phyloP scores from a whole-genome alignment of 257 asterid species.

The Gentiana macrophylla region DNA sequence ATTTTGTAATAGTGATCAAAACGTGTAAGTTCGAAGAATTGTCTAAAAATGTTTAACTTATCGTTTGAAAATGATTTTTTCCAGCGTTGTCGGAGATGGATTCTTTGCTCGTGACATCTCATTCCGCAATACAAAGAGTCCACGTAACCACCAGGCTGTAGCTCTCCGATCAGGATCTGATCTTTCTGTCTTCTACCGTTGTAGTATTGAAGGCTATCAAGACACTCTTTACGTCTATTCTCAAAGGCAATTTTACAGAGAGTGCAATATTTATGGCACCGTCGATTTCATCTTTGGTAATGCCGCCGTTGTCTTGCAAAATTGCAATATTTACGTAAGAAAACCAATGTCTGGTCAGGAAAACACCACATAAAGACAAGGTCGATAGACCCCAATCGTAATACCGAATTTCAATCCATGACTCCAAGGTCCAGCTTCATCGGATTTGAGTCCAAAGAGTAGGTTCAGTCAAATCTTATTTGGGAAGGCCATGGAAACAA shows the following conservation, averaged over 20 bases:
- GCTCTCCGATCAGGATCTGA: constrained; percentile 56
- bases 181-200: constrained; percentile 34
- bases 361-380: constrained; percentile 57
- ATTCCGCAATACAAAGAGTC: constrained; percentile 60
- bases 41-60: neutral
- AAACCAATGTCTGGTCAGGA: constrained; percentile 25
- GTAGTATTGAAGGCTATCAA: constrained; percentile 63
- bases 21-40: too few species aligned
- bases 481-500: constrained; percentile 55
- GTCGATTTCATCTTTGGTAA: constrained; percentile 62
- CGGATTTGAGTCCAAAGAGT: neutral
- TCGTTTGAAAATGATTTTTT: neutral
- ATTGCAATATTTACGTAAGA: constrained; percentile 32
- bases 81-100: constrained; percentile 40
- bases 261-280: constrained; percentile 45
- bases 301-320: constrained; percentile 36
- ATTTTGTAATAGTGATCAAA: too few species aligned
- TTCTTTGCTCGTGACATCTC: constrained; percentile 53
- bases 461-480: constrained; percentile 15
- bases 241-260: constrained; percentile 47
- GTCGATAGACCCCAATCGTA: constrained; percentile 33
- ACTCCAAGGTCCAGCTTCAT: constrained; percentile 25
- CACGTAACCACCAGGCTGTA: constrained; percentile 51
- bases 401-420: constrained; percentile 40
- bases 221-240: constrained; percentile 53